Conservation (phyloP, 164 flowering plant genomes). For the Aristolochia fimbriata region DNA sequence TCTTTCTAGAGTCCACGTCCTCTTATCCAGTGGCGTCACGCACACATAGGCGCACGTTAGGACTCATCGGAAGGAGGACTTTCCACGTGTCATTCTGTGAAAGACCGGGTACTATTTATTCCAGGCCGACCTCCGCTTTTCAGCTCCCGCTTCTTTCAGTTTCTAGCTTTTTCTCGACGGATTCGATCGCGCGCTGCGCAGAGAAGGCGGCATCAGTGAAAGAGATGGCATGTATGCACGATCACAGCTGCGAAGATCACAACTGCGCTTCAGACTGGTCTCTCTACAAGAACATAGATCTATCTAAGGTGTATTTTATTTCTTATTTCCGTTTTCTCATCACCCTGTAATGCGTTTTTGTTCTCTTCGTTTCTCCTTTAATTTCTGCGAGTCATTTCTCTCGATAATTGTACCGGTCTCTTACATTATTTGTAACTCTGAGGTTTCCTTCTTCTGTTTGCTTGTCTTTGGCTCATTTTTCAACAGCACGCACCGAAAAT, state of each 20-base stretch:
- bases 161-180: slow-evolving; percentile 6
- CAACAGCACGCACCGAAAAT: no score
- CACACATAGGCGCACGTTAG: no score
- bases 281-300: slow-evolving; percentile 87
- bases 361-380: neutral
- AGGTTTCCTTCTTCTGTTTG: no score
- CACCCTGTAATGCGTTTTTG: neutral
- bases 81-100: no score
- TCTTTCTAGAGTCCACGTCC: no score
- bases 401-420: neutral
- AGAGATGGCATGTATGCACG: slow-evolving; percentile 82
- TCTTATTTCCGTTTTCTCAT: neutral
- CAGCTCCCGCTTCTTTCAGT: slow-evolving; percentile 20
- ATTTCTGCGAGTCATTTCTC: neutral
- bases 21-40: no score
- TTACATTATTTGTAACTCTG: no score
- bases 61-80: no score
- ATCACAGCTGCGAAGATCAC: slow-evolving; percentile 92
- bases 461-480: no score
- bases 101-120: no score
- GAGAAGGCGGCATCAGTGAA: neutral
- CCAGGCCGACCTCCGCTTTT: no score
- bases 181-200: neutral
- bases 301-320: slow-evolving; percentile 51
- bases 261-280: slow-evolving; percentile 88